Percentiles rank a stretch among this genome's conserved stretches.
phyloP scores from a whole-genome alignment of 1,284 basidiomycete genomes.

The Austroboletus novae-zelandiae region DNA sequence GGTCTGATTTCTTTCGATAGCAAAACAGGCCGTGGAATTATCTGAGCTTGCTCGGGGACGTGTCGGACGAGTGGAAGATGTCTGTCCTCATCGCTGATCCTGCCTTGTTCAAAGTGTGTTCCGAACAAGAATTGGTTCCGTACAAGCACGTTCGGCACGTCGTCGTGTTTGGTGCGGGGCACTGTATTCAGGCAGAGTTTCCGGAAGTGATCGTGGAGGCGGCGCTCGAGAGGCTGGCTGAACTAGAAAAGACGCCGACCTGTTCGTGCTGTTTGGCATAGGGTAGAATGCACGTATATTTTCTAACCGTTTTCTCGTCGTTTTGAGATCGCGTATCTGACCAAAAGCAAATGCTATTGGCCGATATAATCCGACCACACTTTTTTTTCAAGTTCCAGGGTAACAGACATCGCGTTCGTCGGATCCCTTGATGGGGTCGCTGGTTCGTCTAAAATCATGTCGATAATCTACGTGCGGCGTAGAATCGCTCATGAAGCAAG shows the following conservation, averaged over 20 bases:
- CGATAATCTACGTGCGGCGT: too few species aligned
- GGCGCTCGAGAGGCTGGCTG: slow-evolving; percentile 16
- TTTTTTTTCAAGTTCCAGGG: too few species aligned
- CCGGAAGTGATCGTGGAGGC: slow-evolving; percentile 23
- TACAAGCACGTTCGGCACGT: slow-evolving; percentile 15
- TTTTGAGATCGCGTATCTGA: too few species aligned
- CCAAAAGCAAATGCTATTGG: too few species aligned
- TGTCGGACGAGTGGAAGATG: slow-evolving; percentile 16
- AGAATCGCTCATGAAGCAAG: slow-evolving; percentile 24
- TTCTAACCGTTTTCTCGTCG: too few species aligned
- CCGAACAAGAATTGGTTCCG: slow-evolving; percentile 13
- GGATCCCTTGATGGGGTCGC: too few species aligned
- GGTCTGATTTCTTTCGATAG: too few species aligned
- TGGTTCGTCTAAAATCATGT: too few species aligned
- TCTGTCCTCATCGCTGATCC: slow-evolving; percentile 23
- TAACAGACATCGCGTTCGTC: too few species aligned
- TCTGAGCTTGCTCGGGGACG: slow-evolving; percentile 6
- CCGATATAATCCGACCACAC: too few species aligned
- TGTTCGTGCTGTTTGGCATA: too few species aligned
- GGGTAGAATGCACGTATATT: too few species aligned
- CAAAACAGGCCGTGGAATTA: slow-evolving; percentile 21
- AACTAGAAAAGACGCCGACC: slow-evolving; percentile 1
- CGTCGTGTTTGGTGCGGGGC: slow-evolving; percentile 15
- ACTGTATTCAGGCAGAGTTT: slow-evolving; percentile 27
- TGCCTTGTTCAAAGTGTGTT: not conserved